These are phyloP conservation scores for Phascolomyces articulosus DNA, from an alignment of 371 early-diverging fungal species.

Conservation along the genomic window DNA sequence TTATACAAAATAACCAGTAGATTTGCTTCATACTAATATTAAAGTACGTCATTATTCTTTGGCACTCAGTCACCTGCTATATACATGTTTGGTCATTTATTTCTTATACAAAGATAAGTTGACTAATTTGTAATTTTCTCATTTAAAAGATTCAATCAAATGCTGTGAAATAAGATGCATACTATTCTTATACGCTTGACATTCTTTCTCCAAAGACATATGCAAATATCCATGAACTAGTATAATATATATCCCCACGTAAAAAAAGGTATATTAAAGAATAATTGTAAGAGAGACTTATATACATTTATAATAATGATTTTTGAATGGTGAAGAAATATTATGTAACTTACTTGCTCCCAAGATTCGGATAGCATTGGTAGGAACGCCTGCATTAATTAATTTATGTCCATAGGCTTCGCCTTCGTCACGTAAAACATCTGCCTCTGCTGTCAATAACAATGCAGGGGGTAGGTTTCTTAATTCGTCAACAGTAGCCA, in stretches of 20 bases:
- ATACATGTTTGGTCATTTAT: too few relatives aligned
- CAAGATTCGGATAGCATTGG: neutral
- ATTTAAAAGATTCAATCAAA: neutral
- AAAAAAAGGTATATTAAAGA: neutral
- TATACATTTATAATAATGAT: too few relatives aligned
- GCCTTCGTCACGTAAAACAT: constrained; percentile 36
- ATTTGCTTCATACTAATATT: too few relatives aligned
- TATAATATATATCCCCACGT: neutral
- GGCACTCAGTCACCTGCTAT: too few relatives aligned
- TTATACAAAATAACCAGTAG: too few relatives aligned
- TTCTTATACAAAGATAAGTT: too few relatives aligned
- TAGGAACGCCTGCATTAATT: constrained; percentile 27
- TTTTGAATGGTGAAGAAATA: too few relatives aligned
- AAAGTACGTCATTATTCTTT: too few relatives aligned
- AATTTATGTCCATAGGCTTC: constrained; percentile 30
- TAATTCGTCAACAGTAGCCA: constrained; percentile 20
- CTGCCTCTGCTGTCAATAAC: constrained; percentile 30
- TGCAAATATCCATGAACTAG: constrained; percentile 17
- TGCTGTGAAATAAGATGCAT: constrained; percentile 5
- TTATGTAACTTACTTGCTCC: constrained; percentile 3
- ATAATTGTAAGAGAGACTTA: too few relatives aligned
- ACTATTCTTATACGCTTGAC: constrained; percentile 8
- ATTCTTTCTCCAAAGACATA: neutral
- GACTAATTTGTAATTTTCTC: too few relatives aligned
- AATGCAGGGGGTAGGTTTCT: constrained; percentile 33